Evolutionary conservation across 2,329 filamentous ascomycete species (phyloP).

Genomic region (Nigrospora oryzae): DNA sequence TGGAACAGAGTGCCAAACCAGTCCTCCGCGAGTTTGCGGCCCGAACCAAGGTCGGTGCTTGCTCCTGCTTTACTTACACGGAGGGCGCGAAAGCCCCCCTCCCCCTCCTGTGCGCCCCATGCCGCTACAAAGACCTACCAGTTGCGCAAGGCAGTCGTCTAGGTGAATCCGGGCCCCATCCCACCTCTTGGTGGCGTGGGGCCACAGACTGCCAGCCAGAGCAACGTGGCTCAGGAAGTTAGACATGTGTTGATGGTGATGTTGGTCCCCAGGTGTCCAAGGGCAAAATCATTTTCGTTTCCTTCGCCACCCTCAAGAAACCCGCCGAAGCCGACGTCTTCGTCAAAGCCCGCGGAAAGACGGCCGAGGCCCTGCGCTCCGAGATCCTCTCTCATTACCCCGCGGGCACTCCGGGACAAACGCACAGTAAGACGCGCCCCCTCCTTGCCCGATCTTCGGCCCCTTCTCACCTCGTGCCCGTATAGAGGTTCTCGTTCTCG

Average conservation of each 20-base stretch:
- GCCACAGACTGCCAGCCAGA: no score
- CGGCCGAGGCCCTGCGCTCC: constrained; percentile 44
- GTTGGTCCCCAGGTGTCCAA: constrained; percentile 42
- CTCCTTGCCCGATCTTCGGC: not conserved
- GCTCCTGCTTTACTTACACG: no score
- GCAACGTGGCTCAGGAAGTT: no score
- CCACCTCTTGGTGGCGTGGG: no score
- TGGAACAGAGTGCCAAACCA: constrained; percentile 71
- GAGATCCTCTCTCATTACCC: constrained; percentile 51
- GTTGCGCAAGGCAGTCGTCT: no score
- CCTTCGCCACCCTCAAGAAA: constrained; percentile 64
- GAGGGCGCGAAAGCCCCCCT: not conserved
- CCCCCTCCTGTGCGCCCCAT: no score
- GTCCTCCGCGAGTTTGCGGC: constrained; percentile 66
- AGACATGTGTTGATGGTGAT: no score
- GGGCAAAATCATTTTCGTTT: constrained; percentile 65
- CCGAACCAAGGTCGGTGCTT: constrained; percentile 56
- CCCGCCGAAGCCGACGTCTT: constrained; percentile 59
- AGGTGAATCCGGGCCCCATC: no score
- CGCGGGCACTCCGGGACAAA: constrained; percentile 23
- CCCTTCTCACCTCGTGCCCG: no score
- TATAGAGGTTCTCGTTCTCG: constrained; percentile 63
- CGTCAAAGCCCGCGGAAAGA: constrained; percentile 54
- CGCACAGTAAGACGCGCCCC: constrained; percentile 30
- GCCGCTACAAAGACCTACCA: no score